Evolutionary conservation across 2,329 filamentous ascomycete species (phyloP).

Genomic region (Botrytis squamosa): DNA sequence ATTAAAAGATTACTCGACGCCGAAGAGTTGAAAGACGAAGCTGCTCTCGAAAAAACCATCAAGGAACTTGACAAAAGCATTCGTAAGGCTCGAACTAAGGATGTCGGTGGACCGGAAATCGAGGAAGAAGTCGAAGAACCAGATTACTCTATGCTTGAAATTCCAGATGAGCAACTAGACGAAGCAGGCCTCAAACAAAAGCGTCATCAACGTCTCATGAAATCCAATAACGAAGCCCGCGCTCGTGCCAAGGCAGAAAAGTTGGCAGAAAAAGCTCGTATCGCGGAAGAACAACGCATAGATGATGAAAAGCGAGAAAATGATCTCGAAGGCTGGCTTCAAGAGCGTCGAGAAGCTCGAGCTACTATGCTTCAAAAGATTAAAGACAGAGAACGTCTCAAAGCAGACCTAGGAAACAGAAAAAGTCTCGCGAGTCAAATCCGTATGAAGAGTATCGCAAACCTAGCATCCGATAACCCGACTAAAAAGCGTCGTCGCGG

Average conservation of each 20-base stretch:
- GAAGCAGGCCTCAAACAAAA: constrained; percentile 91
- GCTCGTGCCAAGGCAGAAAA: constrained; percentile 95
- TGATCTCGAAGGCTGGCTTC: constrained; percentile 82
- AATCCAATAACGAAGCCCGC: constrained; percentile 90
- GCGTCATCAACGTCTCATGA: constrained; percentile 85
- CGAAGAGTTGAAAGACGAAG: constrained; percentile 90
- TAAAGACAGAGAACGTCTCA: constrained; percentile 89
- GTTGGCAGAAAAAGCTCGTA: constrained; percentile 81
- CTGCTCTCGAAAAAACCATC: constrained; percentile 77
- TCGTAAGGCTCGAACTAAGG: constrained; percentile 86
- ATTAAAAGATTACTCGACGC: constrained; percentile 80
- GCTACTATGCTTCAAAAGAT: constrained; percentile 72
- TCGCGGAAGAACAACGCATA: constrained; percentile 77
- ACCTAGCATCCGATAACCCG: constrained; percentile 86
- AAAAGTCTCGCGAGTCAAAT: constrained; percentile 96
- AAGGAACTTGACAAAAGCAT: constrained; percentile 89
- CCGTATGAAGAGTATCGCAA: constrained; percentile 97
- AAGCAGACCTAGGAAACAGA: constrained; percentile 91
- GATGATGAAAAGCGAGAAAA: constrained; percentile 83
- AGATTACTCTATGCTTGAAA: constrained; percentile 82
- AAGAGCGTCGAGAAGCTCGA: constrained; percentile 75
- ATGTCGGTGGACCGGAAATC: constrained; percentile 78
- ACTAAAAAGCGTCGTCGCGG: constrained; percentile 80
- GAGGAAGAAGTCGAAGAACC: constrained; percentile 77
- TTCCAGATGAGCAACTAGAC: constrained; percentile 89